Percentiles rank a stretch among this genome's conserved stretches.
Conservation (phyloP, 768 basidiomycete genomes). For the Phallus indusiatus region DNA sequence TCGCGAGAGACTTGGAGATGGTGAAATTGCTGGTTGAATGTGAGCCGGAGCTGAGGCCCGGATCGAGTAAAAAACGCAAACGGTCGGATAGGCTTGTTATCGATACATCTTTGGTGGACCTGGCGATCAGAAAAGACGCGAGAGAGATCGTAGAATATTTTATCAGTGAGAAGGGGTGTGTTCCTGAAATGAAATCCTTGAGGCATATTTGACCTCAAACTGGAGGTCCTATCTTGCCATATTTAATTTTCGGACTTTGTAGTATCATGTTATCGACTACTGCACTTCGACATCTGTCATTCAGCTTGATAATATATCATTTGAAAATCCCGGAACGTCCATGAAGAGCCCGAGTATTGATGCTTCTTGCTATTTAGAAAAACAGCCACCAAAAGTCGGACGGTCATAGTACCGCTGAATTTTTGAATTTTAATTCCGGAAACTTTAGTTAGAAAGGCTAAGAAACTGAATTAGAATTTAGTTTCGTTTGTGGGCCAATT, state of each 20-base stretch:
- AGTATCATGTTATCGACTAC: no score
- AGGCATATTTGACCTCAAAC: conserved; percentile 19
- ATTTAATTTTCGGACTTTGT: neutral
- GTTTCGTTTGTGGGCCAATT: no score
- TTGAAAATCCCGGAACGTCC: no score
- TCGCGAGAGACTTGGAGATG: conserved; percentile 52
- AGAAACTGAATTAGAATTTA: no score
- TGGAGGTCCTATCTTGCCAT: neutral
- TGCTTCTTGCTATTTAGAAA: no score
- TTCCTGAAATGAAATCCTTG: conserved; percentile 66
- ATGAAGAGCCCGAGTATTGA: no score
- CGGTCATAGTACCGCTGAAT: no score
- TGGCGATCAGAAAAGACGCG: conserved; percentile 56
- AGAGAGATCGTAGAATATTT: conserved; percentile 66
- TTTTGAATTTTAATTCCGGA: no score
- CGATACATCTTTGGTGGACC: conserved; percentile 49
- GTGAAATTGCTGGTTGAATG: conserved; percentile 71
- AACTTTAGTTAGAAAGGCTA: no score
- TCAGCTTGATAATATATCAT: no score
- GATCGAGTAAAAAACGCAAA: conserved; percentile 36
- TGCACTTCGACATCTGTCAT: no score
- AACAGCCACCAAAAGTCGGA: no score
- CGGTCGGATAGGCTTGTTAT: conserved; percentile 51
- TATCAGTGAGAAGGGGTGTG: conserved; percentile 55
- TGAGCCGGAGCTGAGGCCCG: conserved; percentile 16